Base-by-base conservation (phyloP, 805 yeast genomes). In the Cyberlindnera suaveolens region DNA sequence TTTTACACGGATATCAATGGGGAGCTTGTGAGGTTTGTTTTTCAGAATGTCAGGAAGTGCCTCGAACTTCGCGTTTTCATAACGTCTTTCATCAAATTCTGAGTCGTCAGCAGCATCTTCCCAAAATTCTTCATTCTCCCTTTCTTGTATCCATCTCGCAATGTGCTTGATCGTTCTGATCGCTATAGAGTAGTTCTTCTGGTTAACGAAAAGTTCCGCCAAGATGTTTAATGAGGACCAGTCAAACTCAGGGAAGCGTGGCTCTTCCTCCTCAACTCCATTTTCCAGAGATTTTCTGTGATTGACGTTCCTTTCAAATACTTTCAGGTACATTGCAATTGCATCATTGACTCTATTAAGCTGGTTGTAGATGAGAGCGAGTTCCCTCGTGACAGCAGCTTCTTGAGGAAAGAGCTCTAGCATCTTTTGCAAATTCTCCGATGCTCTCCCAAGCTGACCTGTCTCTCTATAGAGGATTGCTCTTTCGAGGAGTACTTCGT, bases 201-300 rank as follows among this genome's bases (percentile, higher is more conserved):
- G 82, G 41, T 78, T 77, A n/a, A 80, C 71, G 54, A 85, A 84
- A 32, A 91, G 66, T 54, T 93, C 98, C 8, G 85, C 74, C 35
- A 91, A 67, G 46, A 88, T 86, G 54, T 93, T 91, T 38, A 91
- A 69, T 46, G 86, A 90, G 0, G 95, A 83, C 95, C 96, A 93
- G 39, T 80, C 88, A 60, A 91, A 93, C 18, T 62, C 61, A 1
- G 87, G 68, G 44, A 74, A 71, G 34, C 54, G 47, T 40, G 48
- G 49, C 3, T 51, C 47, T 3, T 50, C 55, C 11, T 49, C 58
- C 1, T 47, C 49, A 8, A 48, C 64, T 1, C 50, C 51, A 16
- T 53, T 31, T 39, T 37, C 39, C 14, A 31, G 31, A 14, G 42
- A 49, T n/a, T 45, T 47, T 54, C 81, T 62, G 39, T 64, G 54